These are phyloP conservation scores for Globisporangium yorkense DNA, from an alignment of 352 stramenopile species.

Conservation along the genomic window DNA sequence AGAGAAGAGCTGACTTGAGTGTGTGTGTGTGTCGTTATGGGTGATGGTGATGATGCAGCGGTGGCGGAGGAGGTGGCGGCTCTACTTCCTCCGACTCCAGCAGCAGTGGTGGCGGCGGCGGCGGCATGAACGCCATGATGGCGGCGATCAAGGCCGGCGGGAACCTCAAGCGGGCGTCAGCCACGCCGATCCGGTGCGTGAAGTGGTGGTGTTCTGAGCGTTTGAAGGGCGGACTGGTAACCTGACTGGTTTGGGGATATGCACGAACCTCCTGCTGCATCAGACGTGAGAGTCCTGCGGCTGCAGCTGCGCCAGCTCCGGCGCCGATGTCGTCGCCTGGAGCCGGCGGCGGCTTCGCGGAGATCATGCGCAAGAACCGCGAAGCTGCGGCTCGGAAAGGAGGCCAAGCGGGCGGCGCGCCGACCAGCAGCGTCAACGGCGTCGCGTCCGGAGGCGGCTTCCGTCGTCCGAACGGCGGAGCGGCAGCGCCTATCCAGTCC, in stretches of 20 bases:
- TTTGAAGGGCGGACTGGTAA: not conserved
- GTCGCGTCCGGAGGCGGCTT: slow-evolving; percentile 4
- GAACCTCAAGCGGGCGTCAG: slow-evolving; percentile 53
- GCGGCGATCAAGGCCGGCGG: slow-evolving; percentile 63
- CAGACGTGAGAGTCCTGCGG: slow-evolving; percentile 7
- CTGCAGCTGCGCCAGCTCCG: not conserved
- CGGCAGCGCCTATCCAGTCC: slow-evolving; percentile 1
- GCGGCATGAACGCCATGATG: slow-evolving; percentile 64
- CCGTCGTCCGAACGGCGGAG: slow-evolving; percentile 4
- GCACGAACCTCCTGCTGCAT: not conserved
- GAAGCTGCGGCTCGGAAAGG: slow-evolving; percentile 69
- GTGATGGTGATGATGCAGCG: slow-evolving; percentile 1
- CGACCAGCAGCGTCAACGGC: slow-evolving; percentile 12
- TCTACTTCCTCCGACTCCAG: slow-evolving; percentile 6
- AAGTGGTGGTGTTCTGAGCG: not conserved
- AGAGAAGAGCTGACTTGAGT: not conserved
- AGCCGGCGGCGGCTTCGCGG: slow-evolving; percentile 61
- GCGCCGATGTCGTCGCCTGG: slow-evolving; percentile 6
- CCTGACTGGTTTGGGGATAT: not conserved
- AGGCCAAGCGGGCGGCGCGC: slow-evolving; percentile 11
- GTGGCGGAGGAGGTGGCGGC: slow-evolving; percentile 6
- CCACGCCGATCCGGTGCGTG: slow-evolving; percentile 20
- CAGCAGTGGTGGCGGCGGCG: slow-evolving; percentile 10
- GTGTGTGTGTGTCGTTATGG: not conserved
- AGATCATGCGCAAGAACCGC: slow-evolving; percentile 89